phyloP scores from a whole-genome alignment of 106 monocot genomes.

The Dioscorea dumetorum region DNA sequence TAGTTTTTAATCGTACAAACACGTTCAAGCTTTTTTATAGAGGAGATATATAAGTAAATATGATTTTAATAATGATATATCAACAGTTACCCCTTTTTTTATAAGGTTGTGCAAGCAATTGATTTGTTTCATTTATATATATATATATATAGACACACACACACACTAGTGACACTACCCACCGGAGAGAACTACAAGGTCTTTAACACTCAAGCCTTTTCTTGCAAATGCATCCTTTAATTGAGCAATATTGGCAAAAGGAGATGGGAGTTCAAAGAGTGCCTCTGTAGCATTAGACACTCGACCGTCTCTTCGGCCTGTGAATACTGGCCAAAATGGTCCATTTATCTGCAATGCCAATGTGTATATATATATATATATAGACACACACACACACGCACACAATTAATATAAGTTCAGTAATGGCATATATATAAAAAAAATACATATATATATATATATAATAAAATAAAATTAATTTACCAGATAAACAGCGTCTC shows the following conservation, averaged over 20 bases:
- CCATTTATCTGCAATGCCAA: slow-evolving; percentile 18
- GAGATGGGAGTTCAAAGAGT: not conserved
- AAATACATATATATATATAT: not conserved
- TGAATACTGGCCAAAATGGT: slow-evolving; percentile 1
- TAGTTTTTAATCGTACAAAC: too few species aligned
- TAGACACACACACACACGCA: too few species aligned
- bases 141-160: too few species aligned
- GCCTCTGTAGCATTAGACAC: slow-evolving; percentile 14
- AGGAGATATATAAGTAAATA: too few species aligned
- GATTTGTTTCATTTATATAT: too few species aligned
- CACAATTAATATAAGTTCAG: too few species aligned
- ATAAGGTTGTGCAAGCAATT: too few species aligned
- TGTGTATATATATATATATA: not conserved
- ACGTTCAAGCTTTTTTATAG: too few species aligned
- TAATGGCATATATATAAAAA: not conserved
- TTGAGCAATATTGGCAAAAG: slow-evolving; percentile 1
- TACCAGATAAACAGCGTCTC: slow-evolving; percentile 41
- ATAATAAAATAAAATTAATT: not conserved
- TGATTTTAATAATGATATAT: too few species aligned
- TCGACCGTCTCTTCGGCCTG: slow-evolving; percentile 23
- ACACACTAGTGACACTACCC: too few species aligned
- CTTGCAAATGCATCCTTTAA: slow-evolving; percentile 5
- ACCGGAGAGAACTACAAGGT: slow-evolving; percentile 43
- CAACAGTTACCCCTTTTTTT: too few species aligned
- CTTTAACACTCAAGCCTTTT: slow-evolving; percentile 23